A percentile compares a stretch with the other conserved stretches of the same genome.
These are phyloP conservation scores for Leccinum rimulosum DNA, from an alignment of 768 basidiomycete genomes.

Conservation along the genomic window DNA sequence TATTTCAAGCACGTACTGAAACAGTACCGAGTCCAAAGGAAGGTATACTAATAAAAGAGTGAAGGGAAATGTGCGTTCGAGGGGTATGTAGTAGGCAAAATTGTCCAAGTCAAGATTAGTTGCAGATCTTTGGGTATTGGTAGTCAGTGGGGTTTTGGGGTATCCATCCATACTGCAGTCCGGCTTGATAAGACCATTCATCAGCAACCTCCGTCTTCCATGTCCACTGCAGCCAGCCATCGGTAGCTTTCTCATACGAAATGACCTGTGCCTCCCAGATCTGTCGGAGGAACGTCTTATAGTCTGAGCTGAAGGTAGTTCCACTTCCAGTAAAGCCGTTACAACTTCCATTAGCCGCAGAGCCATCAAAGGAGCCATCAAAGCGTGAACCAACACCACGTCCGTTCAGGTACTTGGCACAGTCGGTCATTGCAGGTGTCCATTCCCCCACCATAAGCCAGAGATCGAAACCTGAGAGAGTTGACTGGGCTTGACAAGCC, in stretches of 20 bases:
- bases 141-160: constrained; percentile 54
- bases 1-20: neutral
- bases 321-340: constrained; percentile 69
- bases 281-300: constrained; percentile 79
- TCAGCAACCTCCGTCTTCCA: constrained; percentile 84
- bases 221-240: constrained; percentile 80
- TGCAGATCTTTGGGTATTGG: constrained; percentile 63
- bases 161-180: constrained; percentile 81
- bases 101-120: constrained; percentile 16
- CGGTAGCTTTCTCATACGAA: constrained; percentile 59
- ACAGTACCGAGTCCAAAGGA: neutral
- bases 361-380: constrained; percentile 63
- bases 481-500: constrained; percentile 50
- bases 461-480: constrained; percentile 54
- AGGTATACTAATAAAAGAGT: neutral
- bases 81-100: neutral
- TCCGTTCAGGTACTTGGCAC: constrained; percentile 65
- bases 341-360: constrained; percentile 72
- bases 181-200: constrained; percentile 89
- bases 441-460: constrained; percentile 91
- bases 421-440: constrained; percentile 75
- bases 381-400: constrained; percentile 67
- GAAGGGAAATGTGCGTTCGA: neutral
- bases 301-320: constrained; percentile 67
- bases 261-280: constrained; percentile 84